Conservation (phyloP, 2,329 filamentous ascomycete species). For the Chaetomium sp. region DNA sequence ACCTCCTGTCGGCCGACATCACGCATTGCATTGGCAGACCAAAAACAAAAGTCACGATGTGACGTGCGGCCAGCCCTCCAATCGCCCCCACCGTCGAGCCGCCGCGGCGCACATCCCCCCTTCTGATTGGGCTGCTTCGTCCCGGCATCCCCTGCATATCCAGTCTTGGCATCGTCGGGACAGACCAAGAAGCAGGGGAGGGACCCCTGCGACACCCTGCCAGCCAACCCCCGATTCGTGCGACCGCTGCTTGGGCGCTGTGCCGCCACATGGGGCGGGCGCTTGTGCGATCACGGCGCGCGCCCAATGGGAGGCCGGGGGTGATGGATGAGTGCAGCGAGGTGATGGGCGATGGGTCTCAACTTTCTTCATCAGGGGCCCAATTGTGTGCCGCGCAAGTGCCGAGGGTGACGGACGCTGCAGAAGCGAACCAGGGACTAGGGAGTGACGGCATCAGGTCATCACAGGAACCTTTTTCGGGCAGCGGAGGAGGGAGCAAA, state of each 20-base stretch:
- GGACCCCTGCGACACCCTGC: neutral
- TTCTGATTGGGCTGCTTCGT: neutral
- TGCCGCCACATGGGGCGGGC: slow-evolving; percentile 14
- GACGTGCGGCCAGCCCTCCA: slow-evolving; percentile 1
- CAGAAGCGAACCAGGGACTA: neutral
- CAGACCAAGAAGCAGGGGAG: neutral
- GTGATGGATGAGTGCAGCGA: neutral
- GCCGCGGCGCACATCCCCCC: neutral
- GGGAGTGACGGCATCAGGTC: neutral
- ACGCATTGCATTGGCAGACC: neutral
- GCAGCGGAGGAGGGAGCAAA: neutral
- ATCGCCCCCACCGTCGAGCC: neutral
- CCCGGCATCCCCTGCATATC: neutral
- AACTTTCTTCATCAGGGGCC: neutral
- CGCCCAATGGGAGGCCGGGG: slow-evolving; percentile 11
- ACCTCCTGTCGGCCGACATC: neutral
- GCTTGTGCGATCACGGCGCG: slow-evolving; percentile 8
- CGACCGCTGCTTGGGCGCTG: neutral
- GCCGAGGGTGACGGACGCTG: neutral
- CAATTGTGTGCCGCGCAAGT: slow-evolving; percentile 5
- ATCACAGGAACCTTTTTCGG: neutral
- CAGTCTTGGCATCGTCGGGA: neutral
- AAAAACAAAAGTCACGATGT: neutral
- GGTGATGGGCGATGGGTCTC: neutral
- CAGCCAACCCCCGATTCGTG: neutral